Evolutionary conservation across 192 early-diverging fungal species (phyloP), one percentile per base, ranked within the genome.

Genomic region (Backusella tarrabulga): DNA sequence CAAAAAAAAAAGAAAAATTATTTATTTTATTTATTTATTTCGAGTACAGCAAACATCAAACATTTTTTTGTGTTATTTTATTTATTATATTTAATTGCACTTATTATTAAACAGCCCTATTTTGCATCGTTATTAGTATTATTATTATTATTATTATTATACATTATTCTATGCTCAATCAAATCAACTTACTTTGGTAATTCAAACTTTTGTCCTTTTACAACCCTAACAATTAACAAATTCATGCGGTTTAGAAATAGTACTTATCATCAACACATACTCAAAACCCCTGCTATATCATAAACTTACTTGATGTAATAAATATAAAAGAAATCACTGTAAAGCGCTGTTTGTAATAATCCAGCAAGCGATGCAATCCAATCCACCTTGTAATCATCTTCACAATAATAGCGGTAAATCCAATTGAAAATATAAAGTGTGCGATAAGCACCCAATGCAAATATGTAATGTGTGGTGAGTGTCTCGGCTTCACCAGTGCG

Each of bases 381-480:
- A 80, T 99, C 97, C 7, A 68, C 41, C 7, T 23, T 52, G 26
- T 56, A 52, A 1, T 79, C 50, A 29, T 35, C 67, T 21, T 44
- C 67, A 72, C 15, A 44, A 14, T 50, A 50, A 83, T 92, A 97
- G 46, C 96, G 91, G 76, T 95, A 99, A 52, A 99, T 89, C 98
- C 98, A 99, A 83, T 99, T 99, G 32, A 88, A 80, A 21, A 97
- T 79, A 81, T 97, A 97, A 73, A 96, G 83, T 0, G 90, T 93
- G 21, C 96, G 92, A 82, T 97, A 97, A 11, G 91, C 95, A 9
- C 98, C 98, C 56, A 99, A 80, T 3, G 97, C 96, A 89, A 99
- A 99, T 54, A 99, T 84, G 83, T 99, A 99, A 84, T 99, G 98
- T 12, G 96, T 95, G 8, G 97, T 99, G 83, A 99, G 98, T n/a